Evolutionary conservation across 1,284 basidiomycete genomes (phyloP).

Genomic region (Leccinum pachyderme): DNA sequence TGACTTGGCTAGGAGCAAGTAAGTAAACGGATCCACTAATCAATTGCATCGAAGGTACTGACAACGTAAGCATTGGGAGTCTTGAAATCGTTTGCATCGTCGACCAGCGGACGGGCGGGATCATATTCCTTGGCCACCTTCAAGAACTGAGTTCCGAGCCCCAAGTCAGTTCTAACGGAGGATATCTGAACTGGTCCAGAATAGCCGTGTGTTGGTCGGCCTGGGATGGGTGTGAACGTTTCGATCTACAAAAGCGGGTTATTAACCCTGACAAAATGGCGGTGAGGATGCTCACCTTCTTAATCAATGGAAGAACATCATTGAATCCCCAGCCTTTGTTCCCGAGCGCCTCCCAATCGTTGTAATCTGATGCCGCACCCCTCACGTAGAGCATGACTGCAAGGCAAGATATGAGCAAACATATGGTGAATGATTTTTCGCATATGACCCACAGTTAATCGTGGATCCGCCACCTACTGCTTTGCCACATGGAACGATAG

Average conservation of each 20-base stretch:
- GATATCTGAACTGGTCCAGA: constrained; percentile 55
- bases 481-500: constrained; percentile 43
- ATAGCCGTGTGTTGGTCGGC: constrained; percentile 45
- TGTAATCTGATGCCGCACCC: constrained; percentile 54
- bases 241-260: constrained; percentile 40
- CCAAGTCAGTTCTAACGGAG: constrained; percentile 35
- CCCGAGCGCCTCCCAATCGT: constrained; percentile 50
- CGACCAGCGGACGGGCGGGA: constrained; percentile 36
- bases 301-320: constrained; percentile 47
- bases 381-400: constrained; percentile 55
- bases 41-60: constrained; percentile 17
- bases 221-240: constrained; percentile 41
- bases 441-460: constrained; percentile 47
- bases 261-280: neutral
- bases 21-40: neutral
- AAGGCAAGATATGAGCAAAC: neutral
- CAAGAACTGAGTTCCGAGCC: constrained; percentile 47
- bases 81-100: constrained; percentile 46
- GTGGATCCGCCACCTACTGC: constrained; percentile 59
- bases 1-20: constrained; percentile 5
- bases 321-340: constrained; percentile 54
- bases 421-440: neutral
- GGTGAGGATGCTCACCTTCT: constrained; percentile 39
- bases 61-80: constrained; percentile 46
- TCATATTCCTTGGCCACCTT: constrained; percentile 45